These are phyloP conservation scores for Fusarium begoniae DNA, from an alignment of 2,329 filamentous ascomycete species.

Conservation along the genomic window DNA sequence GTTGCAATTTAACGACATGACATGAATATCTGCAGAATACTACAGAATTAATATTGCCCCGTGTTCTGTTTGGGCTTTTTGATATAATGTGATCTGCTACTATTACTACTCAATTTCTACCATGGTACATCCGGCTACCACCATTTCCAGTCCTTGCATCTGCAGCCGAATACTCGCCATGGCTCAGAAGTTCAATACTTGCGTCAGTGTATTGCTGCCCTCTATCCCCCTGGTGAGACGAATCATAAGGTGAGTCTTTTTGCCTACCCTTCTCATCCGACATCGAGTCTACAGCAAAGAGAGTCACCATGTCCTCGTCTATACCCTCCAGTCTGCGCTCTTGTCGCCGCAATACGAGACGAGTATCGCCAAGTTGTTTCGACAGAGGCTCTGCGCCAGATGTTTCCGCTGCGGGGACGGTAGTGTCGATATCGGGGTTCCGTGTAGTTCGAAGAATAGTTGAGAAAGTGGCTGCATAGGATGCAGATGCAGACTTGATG, in stretches of 20 bases:
- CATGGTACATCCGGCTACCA: rapidly evolving
- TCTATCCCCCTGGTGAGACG: rapidly evolving
- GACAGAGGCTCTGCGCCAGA: conserved; percentile 5
- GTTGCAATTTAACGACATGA: not conserved
- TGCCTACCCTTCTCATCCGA: not conserved
- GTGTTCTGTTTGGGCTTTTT: not conserved
- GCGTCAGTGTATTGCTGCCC: not conserved
- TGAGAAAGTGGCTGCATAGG: conserved; percentile 1
- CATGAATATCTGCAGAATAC: not conserved
- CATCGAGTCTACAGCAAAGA: not conserved
- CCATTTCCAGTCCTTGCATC: not conserved
- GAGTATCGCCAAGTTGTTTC: not conserved
- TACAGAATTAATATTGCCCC: not conserved
- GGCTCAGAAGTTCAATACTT: not conserved
- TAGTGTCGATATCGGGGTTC: not conserved
- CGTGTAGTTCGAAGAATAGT: conserved; percentile 11
- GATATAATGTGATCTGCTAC: rapidly evolving
- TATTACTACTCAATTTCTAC: rapidly evolving
- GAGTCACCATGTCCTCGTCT: not conserved
- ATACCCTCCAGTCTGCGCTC: rapidly evolving
- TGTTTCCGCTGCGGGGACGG: not conserved
- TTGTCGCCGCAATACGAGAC: not conserved
- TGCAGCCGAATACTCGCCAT: rapidly evolving
- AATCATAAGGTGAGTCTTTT: not conserved
- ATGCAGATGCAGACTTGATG: not conserved